Evolutionary conservation across 192 early-diverging fungal species (phyloP).

Genomic region (Coemansia sp.): DNA sequence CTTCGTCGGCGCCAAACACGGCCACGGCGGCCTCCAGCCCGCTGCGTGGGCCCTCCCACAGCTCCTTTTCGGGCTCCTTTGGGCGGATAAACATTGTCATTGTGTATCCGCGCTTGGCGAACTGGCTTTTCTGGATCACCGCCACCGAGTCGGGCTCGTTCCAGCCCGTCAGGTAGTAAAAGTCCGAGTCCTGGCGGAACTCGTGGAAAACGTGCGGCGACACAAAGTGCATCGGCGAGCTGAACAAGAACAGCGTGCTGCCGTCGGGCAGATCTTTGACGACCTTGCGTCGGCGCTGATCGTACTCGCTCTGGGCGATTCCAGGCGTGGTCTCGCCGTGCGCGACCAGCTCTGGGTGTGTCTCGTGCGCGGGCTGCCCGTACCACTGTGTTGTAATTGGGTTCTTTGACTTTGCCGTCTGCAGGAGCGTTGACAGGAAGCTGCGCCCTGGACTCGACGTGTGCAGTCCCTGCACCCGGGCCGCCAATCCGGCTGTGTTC

Average conservation of each 20-base stretch:
- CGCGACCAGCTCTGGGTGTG: constrained; percentile 81
- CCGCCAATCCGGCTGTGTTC: too few relatives aligned
- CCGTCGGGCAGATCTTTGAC: constrained; percentile 63
- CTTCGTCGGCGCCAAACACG: constrained; percentile 82
- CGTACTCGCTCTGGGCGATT: constrained; percentile 73
- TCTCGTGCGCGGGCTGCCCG: constrained; percentile 80
- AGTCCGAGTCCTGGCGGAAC: constrained; percentile 91
- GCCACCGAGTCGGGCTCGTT: constrained; percentile 87
- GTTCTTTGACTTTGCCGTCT: constrained; percentile 40
- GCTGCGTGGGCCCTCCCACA: constrained; percentile 91
- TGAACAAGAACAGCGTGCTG: constrained; percentile 67
- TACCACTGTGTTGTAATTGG: constrained; percentile 43
- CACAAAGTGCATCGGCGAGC: constrained; percentile 77
- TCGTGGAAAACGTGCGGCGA: constrained; percentile 92
- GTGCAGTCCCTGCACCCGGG: background rate
- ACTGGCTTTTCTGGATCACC: constrained; percentile 58
- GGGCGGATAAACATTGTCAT: constrained; percentile 88
- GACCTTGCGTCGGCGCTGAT: constrained; percentile 63
- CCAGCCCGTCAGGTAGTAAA: constrained; percentile 87
- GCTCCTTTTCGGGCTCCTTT: constrained; percentile 67
- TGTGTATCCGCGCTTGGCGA: constrained; percentile 60
- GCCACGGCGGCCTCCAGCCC: constrained; percentile 75
- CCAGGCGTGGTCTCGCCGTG: constrained; percentile 79
- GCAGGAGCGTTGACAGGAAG: constrained; percentile 31
- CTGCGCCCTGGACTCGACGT: constrained; percentile 4